phyloP scores from a whole-genome alignment of 306 rosid species.

The Citrullus mucosospermus region DNA sequence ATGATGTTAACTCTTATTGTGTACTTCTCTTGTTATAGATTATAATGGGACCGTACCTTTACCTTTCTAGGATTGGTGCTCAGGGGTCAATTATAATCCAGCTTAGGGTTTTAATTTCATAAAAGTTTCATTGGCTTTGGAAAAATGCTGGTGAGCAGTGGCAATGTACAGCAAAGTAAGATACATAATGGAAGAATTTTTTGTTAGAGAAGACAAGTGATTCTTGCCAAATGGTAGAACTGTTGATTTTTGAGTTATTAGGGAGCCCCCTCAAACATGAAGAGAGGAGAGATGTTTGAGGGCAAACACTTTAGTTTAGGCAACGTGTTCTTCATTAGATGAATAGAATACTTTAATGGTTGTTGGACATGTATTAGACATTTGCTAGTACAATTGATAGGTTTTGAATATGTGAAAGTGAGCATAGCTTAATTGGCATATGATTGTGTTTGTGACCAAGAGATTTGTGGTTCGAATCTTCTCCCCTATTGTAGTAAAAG shows the following conservation, averaged over 20 bases:
- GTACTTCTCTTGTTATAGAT: background rate
- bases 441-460: no score
- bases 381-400: no score
- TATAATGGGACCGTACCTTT: background rate
- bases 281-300: background rate
- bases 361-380: no score
- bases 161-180: background rate
- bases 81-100: background rate
- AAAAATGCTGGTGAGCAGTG: background rate
- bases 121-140: background rate
- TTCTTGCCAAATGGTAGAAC: background rate
- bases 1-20: background rate
- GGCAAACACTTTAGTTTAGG: no score
- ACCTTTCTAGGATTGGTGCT: background rate
- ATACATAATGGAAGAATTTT: background rate
- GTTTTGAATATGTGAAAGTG: background rate
- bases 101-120: background rate
- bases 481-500: no score
- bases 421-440: no score
- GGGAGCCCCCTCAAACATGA: background rate
- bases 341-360: no score
- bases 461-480: no score
- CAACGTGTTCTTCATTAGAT: no score
- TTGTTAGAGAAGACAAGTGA: background rate
- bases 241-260: background rate